Evolutionary conservation across 139 green algal species (phyloP), one percentile per base, ranked within the genome.

Genomic region (Coelastrella sp.): DNA sequence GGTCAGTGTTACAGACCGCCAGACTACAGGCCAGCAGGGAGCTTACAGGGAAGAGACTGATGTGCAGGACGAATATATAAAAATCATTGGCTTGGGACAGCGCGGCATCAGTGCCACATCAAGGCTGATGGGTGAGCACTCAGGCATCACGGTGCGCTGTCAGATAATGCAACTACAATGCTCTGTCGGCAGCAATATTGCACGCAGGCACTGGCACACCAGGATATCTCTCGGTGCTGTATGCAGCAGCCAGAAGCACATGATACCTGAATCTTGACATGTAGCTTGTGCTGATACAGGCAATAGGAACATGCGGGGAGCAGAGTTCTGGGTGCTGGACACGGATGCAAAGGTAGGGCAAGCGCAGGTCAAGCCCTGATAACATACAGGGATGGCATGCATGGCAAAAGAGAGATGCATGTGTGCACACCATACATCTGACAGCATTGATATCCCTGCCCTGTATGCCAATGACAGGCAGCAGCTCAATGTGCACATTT

Each of bases 41-140:
- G 63, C 63, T 6, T 87, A 87, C 65, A 9, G 17, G 4, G 24
- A 24, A 8, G 68, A 57, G 5, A 7, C n/a, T 58, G 84, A 88
- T 8, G 22, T n/a, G 5, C 14, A 49, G 12, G 84, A 88, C 68
- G 84, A 27, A 7, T 70, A 93, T 6, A 88, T 96, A 8, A 95
- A 94, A 59, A 73, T 96, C 14, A 90, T 97, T 12, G 96, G 96
- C 12, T 14, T 98, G 70, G 96, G 96, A 11, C 78, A 76, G 20
- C 87, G 96, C 11, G 96, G 95, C 25, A 90, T 93, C 80, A 96
- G 92, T 81, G 96, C 94, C 9, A 79, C 96, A 4, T 90, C 87
- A n/a, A 90, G 93, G 14, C 91, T 98, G 10, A 85, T 94, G 74
- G 89, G 93, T 94, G 22, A 56, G 85, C 73, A 84, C 22, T 14